phyloP scores from a whole-genome alignment of 257 asterid genomes.

The Vinca minor region DNA sequence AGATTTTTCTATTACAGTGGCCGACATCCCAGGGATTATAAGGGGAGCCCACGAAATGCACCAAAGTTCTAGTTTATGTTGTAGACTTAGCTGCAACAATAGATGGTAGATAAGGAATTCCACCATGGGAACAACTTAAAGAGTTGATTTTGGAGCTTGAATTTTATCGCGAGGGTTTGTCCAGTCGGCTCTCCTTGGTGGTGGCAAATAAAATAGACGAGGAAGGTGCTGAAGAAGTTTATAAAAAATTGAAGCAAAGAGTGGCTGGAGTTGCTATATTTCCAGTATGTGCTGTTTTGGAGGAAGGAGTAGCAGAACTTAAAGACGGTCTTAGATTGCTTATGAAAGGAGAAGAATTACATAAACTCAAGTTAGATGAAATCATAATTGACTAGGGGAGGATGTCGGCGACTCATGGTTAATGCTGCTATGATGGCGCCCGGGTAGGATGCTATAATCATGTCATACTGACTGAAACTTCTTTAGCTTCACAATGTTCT shows the following conservation, averaged over 20 bases:
- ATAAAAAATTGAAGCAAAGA: conserved; percentile 52
- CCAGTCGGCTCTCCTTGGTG: conserved; percentile 55
- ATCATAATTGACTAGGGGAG: conserved; percentile 40
- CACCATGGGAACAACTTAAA: conserved; percentile 78
- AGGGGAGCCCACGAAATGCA: conserved; percentile 86
- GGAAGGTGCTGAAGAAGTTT: conserved; percentile 64
- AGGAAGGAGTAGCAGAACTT: conserved; percentile 66
- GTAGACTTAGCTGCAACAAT: conserved; percentile 59
- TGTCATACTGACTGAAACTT: neutral
- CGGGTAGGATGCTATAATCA: neutral
- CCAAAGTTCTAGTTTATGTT: conserved; percentile 76
- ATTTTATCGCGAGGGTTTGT: conserved; percentile 57
- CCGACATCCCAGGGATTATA: conserved; percentile 87
- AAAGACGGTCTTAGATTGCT: conserved; percentile 67
- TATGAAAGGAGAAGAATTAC: conserved; percentile 42
- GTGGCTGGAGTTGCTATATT: conserved; percentile 51
- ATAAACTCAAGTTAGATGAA: conserved; percentile 32
- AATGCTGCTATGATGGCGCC: no score
- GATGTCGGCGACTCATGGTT: neutral
- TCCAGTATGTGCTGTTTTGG: conserved; percentile 89
- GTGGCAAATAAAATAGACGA: conserved; percentile 89
- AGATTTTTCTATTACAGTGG: conserved; percentile 72
- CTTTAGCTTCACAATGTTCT: neutral
- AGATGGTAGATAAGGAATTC: conserved; percentile 62
- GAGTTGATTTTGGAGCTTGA: conserved; percentile 73